Percentiles rank a stretch among this genome's conserved stretches.
Conservation (phyloP, 2,329 filamentous ascomycete species). For the Epichloe elymi region DNA sequence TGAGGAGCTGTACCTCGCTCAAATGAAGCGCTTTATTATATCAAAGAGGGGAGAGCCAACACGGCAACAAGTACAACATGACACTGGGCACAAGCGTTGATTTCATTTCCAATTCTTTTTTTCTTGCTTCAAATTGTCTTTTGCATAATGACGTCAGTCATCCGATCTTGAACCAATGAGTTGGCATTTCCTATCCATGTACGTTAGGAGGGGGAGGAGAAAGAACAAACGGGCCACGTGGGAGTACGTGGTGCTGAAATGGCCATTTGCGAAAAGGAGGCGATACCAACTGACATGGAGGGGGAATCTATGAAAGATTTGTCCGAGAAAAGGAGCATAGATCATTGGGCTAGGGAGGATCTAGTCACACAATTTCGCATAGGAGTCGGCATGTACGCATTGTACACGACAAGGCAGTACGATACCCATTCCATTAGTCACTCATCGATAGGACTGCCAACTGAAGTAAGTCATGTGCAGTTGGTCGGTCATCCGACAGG, state of each 20-base stretch:
- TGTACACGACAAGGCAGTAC: not conserved
- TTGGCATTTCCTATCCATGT: not conserved
- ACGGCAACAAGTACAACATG: not conserved
- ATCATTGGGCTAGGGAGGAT: not conserved
- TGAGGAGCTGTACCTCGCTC: not conserved
- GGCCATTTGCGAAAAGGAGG: not conserved
- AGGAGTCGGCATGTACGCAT: not conserved
- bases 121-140: slow-evolving; percentile 1
- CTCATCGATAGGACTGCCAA: not conserved
- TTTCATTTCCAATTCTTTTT: slow-evolving; percentile 8
- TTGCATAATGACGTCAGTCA: slow-evolving; percentile 4
- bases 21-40: not conserved
- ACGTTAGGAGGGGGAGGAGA: not conserved
- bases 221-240: too few species aligned
- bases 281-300: slow-evolving; percentile 1
- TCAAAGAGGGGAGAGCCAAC: not conserved
- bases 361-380: not conserved
- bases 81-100: slow-evolving; percentile 4
- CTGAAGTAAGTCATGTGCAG: not conserved
- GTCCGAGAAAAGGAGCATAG: not conserved
- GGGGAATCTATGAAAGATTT: not conserved
- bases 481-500: too few species aligned
- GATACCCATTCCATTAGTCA: not conserved
- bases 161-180: not conserved
- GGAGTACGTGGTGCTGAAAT: not conserved